These are phyloP conservation scores for Persicaria tinctoria DNA, from an alignment of 148 eudicot genomes.

Conservation along the genomic window DNA sequence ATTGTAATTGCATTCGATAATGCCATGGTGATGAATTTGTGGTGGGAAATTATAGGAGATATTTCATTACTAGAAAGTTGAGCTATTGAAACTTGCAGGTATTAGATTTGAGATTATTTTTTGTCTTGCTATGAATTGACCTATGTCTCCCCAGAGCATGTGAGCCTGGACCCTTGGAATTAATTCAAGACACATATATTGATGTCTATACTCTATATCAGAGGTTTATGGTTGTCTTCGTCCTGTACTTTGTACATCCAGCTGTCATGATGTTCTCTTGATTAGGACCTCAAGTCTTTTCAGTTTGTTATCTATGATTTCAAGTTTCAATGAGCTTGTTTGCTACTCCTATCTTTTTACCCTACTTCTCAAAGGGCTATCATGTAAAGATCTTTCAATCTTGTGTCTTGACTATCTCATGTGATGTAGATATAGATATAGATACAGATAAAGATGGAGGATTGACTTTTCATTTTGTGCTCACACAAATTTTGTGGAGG, in stretches of 20 bases:
- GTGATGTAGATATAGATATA: not conserved
- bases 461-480: not conserved
- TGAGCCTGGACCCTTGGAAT: not conserved
- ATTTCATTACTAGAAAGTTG: not conserved
- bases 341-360: not conserved
- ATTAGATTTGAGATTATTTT: not conserved
- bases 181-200: conserved; percentile 3
- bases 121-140: conserved; percentile 12
- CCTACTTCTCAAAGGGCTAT: not conserved
- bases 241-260: conserved; percentile 8
- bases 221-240: conserved; percentile 2
- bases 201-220: not conserved
- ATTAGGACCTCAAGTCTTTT: conserved; percentile 4
- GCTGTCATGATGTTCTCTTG: conserved; percentile 9
- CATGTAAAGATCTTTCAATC: not conserved
- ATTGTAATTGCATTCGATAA: conserved; percentile 2
- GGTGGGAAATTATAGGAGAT: not conserved
- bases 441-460: not conserved
- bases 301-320: not conserved
- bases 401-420: not conserved
- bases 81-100: not conserved
- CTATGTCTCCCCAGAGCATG: not conserved
- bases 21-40: not conserved
- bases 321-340: not conserved
- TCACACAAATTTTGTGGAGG: not conserved